phyloP scores from a whole-genome alignment of 2,329 filamentous ascomycete genomes.

The Botryosphaeria dothidea region DNA sequence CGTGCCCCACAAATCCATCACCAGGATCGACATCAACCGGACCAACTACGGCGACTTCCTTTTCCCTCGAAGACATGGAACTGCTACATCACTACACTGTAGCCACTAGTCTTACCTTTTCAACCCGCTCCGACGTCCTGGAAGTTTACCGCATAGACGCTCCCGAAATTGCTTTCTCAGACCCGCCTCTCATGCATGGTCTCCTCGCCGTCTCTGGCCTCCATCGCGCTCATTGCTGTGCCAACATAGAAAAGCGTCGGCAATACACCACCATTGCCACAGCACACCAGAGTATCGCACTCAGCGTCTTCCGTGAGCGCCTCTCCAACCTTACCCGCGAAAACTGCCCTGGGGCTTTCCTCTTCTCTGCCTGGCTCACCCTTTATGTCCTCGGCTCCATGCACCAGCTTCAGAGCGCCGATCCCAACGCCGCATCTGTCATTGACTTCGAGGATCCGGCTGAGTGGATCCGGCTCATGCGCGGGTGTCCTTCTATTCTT shows the following conservation, averaged over 20 bases:
- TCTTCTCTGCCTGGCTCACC: constrained; percentile 13
- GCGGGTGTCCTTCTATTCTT: constrained; percentile 13
- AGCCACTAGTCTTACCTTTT: constrained; percentile 29
- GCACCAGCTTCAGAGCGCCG: constrained; percentile 11
- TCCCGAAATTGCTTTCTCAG: constrained; percentile 40
- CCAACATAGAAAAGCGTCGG: not conserved
- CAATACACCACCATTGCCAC: not conserved
- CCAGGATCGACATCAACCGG: not conserved
- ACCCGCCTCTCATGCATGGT: constrained; percentile 47
- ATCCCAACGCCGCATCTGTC: not conserved
- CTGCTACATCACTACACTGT: constrained; percentile 35
- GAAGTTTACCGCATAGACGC: constrained; percentile 27
- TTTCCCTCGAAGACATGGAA: constrained; percentile 30
- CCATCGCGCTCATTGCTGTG: constrained; percentile 38
- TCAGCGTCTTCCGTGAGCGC: constrained; percentile 12
- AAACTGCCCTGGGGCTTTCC: constrained; percentile 13
- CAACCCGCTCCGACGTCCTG: constrained; percentile 24
- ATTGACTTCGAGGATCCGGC: constrained; percentile 12
- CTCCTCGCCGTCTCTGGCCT: constrained; percentile 47
- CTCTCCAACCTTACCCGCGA: constrained; percentile 18
- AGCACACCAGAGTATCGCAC: constrained; percentile 5
- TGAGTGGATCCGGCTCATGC: constrained; percentile 15
- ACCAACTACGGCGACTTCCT: constrained; percentile 13
- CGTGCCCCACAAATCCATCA: constrained; percentile 21
- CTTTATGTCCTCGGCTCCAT: constrained; percentile 10